These are phyloP conservation scores for Arabis alpina DNA, from an alignment of 345 rosid species.

Conservation along the genomic window DNA sequence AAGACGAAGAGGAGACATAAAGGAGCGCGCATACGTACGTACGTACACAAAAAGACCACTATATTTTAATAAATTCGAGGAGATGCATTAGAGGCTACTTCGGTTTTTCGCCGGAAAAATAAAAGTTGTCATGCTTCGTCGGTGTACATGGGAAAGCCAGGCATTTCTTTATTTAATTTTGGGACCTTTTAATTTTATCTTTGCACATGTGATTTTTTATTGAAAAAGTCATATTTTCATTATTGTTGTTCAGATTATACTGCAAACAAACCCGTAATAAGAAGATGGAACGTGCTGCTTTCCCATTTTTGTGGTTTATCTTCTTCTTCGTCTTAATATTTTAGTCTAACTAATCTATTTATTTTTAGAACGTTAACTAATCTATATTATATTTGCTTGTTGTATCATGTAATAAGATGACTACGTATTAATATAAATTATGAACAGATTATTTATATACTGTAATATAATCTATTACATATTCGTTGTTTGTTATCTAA, in stretches of 20 bases:
- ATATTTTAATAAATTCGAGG: neutral
- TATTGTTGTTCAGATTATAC: constrained; percentile 4
- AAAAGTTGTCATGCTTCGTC: constrained; percentile 22
- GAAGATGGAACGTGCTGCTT: constrained; percentile 17
- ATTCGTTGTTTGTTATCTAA: constrained; percentile 25
- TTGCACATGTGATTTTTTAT: constrained; percentile 13
- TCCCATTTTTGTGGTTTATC: neutral
- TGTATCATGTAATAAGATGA: too few relatives aligned
- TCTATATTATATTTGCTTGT: too few relatives aligned
- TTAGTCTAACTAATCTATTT: neutral
- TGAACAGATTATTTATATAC: too few relatives aligned
- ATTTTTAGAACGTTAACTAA: too few relatives aligned
- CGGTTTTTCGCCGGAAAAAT: constrained; percentile 30
- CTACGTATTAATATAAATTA: too few relatives aligned
- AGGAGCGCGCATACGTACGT: neutral
- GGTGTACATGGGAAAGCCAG: constrained; percentile 48
- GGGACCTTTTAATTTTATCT: neutral
- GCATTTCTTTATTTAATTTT: constrained; percentile 30
- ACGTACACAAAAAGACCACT: too few relatives aligned
- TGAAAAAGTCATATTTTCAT: neutral
- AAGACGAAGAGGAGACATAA: constrained; percentile 32
- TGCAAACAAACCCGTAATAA: constrained; percentile 8
- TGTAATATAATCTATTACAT: neutral
- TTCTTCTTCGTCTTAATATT: neutral
- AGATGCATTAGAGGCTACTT: constrained; percentile 37